Base-by-base conservation (phyloP, 805 yeast species). In the Lipomyces kockii region DNA sequence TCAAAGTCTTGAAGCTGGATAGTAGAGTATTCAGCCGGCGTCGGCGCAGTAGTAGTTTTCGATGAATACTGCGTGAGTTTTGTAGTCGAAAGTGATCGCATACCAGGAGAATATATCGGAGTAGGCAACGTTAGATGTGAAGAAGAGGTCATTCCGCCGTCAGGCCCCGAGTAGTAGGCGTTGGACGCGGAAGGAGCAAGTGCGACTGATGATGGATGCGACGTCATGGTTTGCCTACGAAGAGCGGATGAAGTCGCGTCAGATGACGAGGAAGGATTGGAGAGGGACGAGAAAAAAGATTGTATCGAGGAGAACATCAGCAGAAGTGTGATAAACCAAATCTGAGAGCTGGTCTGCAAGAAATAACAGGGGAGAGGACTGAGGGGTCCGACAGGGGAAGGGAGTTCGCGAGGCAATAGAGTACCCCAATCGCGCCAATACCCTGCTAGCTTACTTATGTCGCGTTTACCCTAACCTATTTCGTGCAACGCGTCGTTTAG, bases 1-100 rank as follows among this genome's bases (percentile, higher is more conserved):
- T 74, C 65, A 71, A 77, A 78, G 71, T 69, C 82, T 69, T 63
- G 78, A 61, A 78, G 77, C 73, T 81, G 82, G 65, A 79, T 74
- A 64, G 67, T 69, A 55, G 68, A 62, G 34, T 59, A 63, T 8
- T n/a, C 43, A 14, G 27, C 17, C 14, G 58, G 25, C 3, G 58
- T 11, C 20, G 59, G 55, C 20, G 17, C 56, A n/a, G 49, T 17
- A 7, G 59, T 14, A 8, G 58, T 27, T 6, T 43, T 46, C 17
- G 54, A 17, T 14, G 56, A 22, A 17, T 43, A 43, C 8, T 43
- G 35, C 22, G 62, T 32, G 39, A 67, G 63, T 25, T 61, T 58
- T n/a, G 67, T 34, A n/a, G 68, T 55, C 22, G 71, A 68, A 17
- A 61, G 35, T 43, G 71, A 56, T 49, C 71, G 69, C 71, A 67